Base-by-base conservation (phyloP, 2,329 filamentous ascomycete species). In the Amesomyces nigricolor region DNA sequence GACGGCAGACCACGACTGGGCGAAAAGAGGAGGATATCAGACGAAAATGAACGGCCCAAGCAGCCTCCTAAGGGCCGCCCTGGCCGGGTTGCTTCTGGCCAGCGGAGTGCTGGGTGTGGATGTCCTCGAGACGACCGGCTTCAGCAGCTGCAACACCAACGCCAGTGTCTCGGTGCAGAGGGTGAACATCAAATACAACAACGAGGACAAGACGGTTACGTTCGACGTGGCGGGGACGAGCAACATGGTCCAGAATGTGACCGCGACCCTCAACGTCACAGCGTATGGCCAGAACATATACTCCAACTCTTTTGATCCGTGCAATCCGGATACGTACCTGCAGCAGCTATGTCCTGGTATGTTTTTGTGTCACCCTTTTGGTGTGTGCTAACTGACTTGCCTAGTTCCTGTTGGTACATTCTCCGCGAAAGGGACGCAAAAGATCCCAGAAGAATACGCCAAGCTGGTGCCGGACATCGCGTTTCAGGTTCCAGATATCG, bases 261-360 rank as follows among this genome's bases (percentile, higher is more conserved):
- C 80, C 53, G 91, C 90, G 13, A 75, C 74, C 3, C 76, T 97
- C 57, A 79, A 82, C 19, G 88, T 96, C 39, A 87, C 79, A 26
- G 92, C 92, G 8, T 97, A 97, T 67, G 94, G 94, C 57, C 82
- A 82, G 56, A 72, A 87, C 58, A 82, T 96, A 22, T 97, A 95
- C 72, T 77, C 79, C 39, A 88, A 89, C 57, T 75, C 73, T 4
- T 96, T 97, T 72, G 84, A 96, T 66, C 94, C 94, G 37, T 99
- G 94, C 71, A 80, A 85, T 16, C 63, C 73, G 2, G 72, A 67
- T 38, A 91, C 84, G 16, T 85, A 81, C 62, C 79, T 96, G 49
- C 69, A 79, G 8, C 75, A 89, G 65, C 77, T 99, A 47, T 99
- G 94, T 72, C 94, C 94, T 67, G 79, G 87, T 89, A 78, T 58